Percentiles rank a stretch among this genome's conserved stretches.
Conservation (phyloP, 768 basidiomycete genomes). For the Kwoniella sp. region DNA sequence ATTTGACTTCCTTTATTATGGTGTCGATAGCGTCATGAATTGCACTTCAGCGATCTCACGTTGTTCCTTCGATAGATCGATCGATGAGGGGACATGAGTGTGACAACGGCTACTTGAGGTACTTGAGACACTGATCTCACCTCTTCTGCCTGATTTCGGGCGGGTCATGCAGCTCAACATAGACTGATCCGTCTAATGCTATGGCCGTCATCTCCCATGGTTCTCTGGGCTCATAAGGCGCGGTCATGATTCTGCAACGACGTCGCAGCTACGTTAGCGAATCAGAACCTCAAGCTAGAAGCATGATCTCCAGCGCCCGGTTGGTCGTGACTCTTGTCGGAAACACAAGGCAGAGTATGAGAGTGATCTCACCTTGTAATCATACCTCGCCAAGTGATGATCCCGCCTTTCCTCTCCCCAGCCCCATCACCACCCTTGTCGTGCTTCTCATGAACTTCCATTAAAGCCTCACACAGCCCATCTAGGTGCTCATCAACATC, state of each 20-base stretch:
- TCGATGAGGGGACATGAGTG: no score
- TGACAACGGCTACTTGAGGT: no score
- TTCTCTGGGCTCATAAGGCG: slow-evolving; percentile 53
- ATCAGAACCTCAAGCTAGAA: background rate
- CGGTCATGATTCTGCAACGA: slow-evolving; percentile 49
- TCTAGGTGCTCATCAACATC: slow-evolving; percentile 51
- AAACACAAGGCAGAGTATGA: no score
- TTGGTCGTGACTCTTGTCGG: slow-evolving; percentile 1
- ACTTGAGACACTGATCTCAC: slow-evolving; percentile 18
- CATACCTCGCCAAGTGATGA: slow-evolving; percentile 57
- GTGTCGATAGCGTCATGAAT: no score
- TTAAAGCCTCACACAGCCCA: slow-evolving; percentile 49
- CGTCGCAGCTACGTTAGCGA: background rate
- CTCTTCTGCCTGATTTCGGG: slow-evolving; percentile 32
- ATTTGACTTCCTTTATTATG: no score
- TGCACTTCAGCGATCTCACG: no score
- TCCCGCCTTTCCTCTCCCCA: slow-evolving; percentile 38
- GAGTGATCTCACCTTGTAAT: slow-evolving; percentile 49
- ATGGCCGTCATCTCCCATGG: slow-evolving; percentile 55
- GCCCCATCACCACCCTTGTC: slow-evolving; percentile 5
- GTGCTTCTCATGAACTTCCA: slow-evolving; percentile 17
- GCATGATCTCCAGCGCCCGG: background rate
- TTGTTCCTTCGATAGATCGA: no score
- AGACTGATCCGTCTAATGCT: slow-evolving; percentile 49
- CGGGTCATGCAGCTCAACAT: slow-evolving; percentile 53